Evolutionary conservation across 2,329 filamentous ascomycete species (phyloP), one percentile per base, ranked within the genome.

Genomic region (Pseudocercospora pini-densiflorae): DNA sequence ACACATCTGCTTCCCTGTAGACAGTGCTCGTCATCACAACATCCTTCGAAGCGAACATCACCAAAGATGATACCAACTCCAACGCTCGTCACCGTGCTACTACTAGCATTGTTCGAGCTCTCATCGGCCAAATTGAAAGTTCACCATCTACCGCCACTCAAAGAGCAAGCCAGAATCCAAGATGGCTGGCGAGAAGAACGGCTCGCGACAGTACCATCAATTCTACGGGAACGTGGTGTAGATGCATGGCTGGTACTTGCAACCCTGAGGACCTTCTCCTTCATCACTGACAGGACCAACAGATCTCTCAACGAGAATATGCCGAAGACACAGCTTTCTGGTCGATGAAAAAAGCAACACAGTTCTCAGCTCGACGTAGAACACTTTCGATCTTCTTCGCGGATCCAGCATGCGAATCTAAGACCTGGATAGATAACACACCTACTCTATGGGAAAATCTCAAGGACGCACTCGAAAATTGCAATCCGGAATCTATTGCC

Each of bases 321-420:
- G 69, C 67, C 12, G 67, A 72, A 59, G 70, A 72, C 55, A 72
- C 69, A 3, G 61, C 65, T 2, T 72, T 72, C 69, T 71, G 70
- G 70, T 71, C 69, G 16, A 64, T 70, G 58, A 72, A 71, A 55
- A 36, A 62, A n/a, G 67, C 70, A 8, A 60, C 29, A 10, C 70
- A 71, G 40, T 72, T 69, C 62, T 69, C 70, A 14, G 70, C 70
- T 27, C 61, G 68, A 33, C 63, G 69, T 23, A 61, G 70, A 21
- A 72, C 70, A 1, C 61, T 69, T 2, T 68, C 62, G 10, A 59
- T 72, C 33, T 72, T 66, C 63, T 69, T 72, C 54, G 53, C 67
- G 45, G 23, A 58, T 3, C 21, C 19, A 2, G 24, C 43, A 23
- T 63, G 55, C 24, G 33, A 58, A 19, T 64, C 64, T 1, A 63